These are phyloP conservation scores for Daldinia grandis DNA, from an alignment of 495 filamentous ascomycete species.

Conservation along the genomic window DNA sequence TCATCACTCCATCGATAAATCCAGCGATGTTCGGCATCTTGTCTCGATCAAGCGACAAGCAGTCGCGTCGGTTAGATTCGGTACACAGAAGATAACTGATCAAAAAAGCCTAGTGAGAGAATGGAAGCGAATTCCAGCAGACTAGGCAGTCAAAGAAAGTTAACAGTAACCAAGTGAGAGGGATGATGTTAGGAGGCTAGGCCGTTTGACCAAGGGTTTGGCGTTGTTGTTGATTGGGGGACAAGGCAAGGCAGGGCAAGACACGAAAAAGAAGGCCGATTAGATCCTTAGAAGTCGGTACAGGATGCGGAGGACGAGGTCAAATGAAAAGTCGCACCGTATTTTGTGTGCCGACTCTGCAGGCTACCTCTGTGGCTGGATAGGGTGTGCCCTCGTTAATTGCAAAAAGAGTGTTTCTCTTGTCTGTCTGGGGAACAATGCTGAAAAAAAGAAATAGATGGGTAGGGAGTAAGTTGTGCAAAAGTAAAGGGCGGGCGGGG, in stretches of 20 bases:
- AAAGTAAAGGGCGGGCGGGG: not conserved
- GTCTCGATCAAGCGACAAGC: slow-evolving; percentile 11
- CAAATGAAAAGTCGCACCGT: slow-evolving; percentile 28
- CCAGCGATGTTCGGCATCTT: slow-evolving; percentile 16
- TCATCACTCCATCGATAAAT: slow-evolving; percentile 28
- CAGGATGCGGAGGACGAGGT: slow-evolving; percentile 21
- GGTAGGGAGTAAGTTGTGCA: slow-evolving; percentile 3
- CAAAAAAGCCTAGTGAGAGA: not conserved
- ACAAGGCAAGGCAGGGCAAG: slow-evolving; percentile 10
- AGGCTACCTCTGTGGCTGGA: slow-evolving; percentile 1
- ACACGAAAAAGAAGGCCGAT: slow-evolving; percentile 12
- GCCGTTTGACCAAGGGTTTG: slow-evolving; percentile 1
- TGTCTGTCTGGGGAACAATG: slow-evolving; percentile 4
- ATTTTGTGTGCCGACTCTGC: slow-evolving; percentile 31
- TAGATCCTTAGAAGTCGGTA: not conserved
- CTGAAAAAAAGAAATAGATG: not conserved
- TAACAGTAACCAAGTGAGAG: slow-evolving; percentile 5
- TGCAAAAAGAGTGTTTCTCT: slow-evolving; percentile 13
- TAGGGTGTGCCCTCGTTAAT: slow-evolving; percentile 14
- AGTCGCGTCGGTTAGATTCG: slow-evolving; percentile 10
- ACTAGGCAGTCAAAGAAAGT: not conserved
- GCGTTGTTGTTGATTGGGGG: slow-evolving; percentile 5
- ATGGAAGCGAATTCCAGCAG: slow-evolving; percentile 2
- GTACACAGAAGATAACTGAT: slow-evolving; percentile 4
- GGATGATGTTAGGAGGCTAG: not conserved